These are phyloP conservation scores for Scenedesmus sp. DNA, from an alignment of 163 green algal species.

Conservation along the genomic window DNA sequence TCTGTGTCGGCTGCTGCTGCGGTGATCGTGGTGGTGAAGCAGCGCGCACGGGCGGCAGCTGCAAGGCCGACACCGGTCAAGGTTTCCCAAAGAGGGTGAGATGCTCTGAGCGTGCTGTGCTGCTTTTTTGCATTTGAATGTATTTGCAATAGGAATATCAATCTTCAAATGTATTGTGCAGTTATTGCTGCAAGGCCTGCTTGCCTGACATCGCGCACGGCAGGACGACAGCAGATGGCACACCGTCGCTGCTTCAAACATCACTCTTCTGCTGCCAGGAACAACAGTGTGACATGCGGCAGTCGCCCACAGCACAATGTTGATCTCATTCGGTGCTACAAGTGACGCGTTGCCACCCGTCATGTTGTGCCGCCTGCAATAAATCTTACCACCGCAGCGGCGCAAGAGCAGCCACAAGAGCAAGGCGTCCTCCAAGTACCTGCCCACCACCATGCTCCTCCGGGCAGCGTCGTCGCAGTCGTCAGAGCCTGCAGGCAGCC, in stretches of 20 bases:
- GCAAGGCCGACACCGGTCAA: neutral
- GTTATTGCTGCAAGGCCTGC: too few species aligned
- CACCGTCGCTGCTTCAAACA: too few species aligned
- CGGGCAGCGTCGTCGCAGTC: neutral
- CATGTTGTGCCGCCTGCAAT: neutral
- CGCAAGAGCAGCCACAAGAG: slow-evolving; percentile 20
- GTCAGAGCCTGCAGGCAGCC: neutral
- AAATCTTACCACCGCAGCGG: neutral
- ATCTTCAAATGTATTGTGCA: too few species aligned
- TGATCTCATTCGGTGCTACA: too few species aligned
- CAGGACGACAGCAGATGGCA: too few species aligned
- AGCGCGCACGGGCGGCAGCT: neutral
- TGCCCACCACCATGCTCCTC: slow-evolving; percentile 7
- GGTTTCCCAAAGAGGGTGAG: neutral
- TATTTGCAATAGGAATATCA: too few species aligned
- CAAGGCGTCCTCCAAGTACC: slow-evolving; percentile 32
- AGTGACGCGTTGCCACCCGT: too few species aligned
- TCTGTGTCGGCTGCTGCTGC: slow-evolving; percentile 7
- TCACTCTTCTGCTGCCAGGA: too few species aligned
- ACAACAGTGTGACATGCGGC: too few species aligned
- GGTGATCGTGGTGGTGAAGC: neutral
- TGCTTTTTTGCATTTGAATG: too few species aligned
- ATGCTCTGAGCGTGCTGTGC: neutral
- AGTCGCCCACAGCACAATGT: too few species aligned
- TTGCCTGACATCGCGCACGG: too few species aligned